Percentiles rank a stretch among this genome's conserved stretches.
Conservation (phyloP, 495 filamentous ascomycete species). For the Lophium mytilinum region DNA sequence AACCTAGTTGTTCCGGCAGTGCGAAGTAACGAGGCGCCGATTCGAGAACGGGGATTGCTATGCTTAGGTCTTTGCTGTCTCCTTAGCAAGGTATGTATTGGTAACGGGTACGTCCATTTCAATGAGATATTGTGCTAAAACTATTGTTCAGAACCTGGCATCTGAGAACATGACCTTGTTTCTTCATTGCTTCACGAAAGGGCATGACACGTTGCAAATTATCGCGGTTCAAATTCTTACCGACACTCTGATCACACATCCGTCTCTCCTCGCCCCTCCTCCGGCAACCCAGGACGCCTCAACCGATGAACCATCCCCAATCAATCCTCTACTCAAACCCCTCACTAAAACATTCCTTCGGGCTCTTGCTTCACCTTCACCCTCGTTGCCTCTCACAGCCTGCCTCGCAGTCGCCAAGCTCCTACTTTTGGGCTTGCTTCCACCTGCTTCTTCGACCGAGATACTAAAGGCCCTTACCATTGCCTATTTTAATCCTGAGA, state of each 20-base stretch:
- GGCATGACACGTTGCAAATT: conserved; percentile 79
- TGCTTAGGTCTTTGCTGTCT: conserved; percentile 88
- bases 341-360: conserved; percentile 72
- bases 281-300: conserved; percentile 9
- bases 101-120: too few relatives aligned
- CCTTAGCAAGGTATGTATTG: conserved; percentile 62
- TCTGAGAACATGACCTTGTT: conserved; percentile 91
- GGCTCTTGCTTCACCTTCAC: conserved; percentile 59
- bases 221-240: conserved; percentile 88
- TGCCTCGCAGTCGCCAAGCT: conserved; percentile 78
- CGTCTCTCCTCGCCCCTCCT: conserved; percentile 51
- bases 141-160: conserved; percentile 57
- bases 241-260: conserved; percentile 84
- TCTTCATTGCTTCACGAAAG: conserved; percentile 91
- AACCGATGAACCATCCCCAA: conserved; percentile 27
- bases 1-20: conserved; percentile 94
- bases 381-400: conserved; percentile 58
- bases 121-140: background rate
- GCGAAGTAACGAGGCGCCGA: conserved; percentile 82
- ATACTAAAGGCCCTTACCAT: conserved; percentile 75
- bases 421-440: conserved; percentile 61
- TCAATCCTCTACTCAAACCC: conserved; percentile 44
- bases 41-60: conserved; percentile 79
- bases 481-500: conserved; percentile 85
- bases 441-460: conserved; percentile 43